Percentiles rank a stretch among this genome's conserved stretches.
Evolutionary conservation across 2,329 filamentous ascomycete genomes (phyloP).

Genomic region (Tolypocladium ovalisporum): DNA sequence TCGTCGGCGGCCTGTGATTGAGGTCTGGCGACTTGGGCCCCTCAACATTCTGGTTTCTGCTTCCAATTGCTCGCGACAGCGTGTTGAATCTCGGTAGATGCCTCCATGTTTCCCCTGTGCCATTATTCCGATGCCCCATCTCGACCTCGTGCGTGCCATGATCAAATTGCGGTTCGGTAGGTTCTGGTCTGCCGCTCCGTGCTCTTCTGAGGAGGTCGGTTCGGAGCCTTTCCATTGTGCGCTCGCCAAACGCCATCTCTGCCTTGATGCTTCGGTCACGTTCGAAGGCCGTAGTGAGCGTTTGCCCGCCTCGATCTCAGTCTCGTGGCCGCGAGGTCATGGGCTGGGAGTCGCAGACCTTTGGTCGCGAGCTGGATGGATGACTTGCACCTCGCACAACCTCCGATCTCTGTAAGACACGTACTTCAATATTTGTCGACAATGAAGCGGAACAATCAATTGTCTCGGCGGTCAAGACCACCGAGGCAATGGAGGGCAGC

Average conservation of each 20-base stretch:
- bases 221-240: conserved; percentile 20
- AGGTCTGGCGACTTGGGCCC: conserved; percentile 37
- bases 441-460: neutral
- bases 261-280: neutral
- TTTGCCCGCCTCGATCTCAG: neutral
- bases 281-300: neutral
- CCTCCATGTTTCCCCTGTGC: neutral
- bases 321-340: neutral
- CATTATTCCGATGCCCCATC: neutral
- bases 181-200: conserved; percentile 13
- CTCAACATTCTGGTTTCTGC: conserved; percentile 9
- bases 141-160: neutral
- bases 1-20: neutral
- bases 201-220: conserved; percentile 20
- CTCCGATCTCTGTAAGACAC: neutral
- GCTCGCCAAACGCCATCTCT: conserved; percentile 10
- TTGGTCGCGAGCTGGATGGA: neutral
- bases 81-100: neutral
- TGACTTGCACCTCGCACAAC: neutral
- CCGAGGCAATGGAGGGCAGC: neutral
- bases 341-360: neutral
- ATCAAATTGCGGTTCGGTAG: neutral
- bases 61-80: conserved; percentile 9
- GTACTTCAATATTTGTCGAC: neutral
- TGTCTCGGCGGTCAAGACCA: neutral